A percentile compares a stretch with the other conserved stretches of the same genome.
Evolutionary conservation across 2,329 filamentous ascomycete genomes (phyloP).

Genomic region (Nannizziopsis barbatae): DNA sequence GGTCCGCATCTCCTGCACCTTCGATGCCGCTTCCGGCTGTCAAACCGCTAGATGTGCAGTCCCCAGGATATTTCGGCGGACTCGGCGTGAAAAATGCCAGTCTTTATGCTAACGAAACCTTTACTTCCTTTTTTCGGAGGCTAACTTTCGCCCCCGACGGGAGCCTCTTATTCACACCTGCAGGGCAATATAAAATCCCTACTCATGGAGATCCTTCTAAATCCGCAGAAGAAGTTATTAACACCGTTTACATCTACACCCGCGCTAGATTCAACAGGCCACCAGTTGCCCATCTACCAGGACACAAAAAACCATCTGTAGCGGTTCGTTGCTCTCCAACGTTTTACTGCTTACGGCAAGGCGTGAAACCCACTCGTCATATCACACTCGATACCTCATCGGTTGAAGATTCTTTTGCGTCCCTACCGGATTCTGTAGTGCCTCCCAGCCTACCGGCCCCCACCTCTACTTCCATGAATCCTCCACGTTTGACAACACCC

Average conservation of each 20-base stretch:
- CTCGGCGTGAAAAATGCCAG: slow-evolving; percentile 69
- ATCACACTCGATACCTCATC: slow-evolving; percentile 94
- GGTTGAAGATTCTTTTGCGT: slow-evolving; percentile 67
- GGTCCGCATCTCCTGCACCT: slow-evolving; percentile 85
- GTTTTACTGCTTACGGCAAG: slow-evolving; percentile 68
- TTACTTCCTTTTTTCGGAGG: slow-evolving; percentile 92
- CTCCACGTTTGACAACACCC: slow-evolving; percentile 52
- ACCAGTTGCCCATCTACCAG: slow-evolving; percentile 85
- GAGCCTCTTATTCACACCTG: slow-evolving; percentile 83
- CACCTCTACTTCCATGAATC: slow-evolving; percentile 60
- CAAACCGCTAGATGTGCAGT: slow-evolving; percentile 84
- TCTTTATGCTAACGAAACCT: slow-evolving; percentile 90
- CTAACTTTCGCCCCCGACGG: slow-evolving; percentile 93
- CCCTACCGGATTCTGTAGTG: slow-evolving; percentile 70
- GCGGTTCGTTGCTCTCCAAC: slow-evolving; percentile 89
- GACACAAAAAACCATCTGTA: slow-evolving; percentile 95
- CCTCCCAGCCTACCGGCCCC: slow-evolving; percentile 41
- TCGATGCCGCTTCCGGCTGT: slow-evolving; percentile 90
- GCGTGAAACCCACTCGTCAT: slow-evolving; percentile 60
- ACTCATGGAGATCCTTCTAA: slow-evolving; percentile 60
- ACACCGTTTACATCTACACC: slow-evolving; percentile 97
- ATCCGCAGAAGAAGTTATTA: slow-evolving; percentile 72
- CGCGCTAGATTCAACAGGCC: slow-evolving; percentile 93
- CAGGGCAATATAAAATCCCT: slow-evolving; percentile 84
- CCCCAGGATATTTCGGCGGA: slow-evolving; percentile 53